Conservation (phyloP, 345 rosid genomes). For the Raphanus raphanistrum region DNA sequence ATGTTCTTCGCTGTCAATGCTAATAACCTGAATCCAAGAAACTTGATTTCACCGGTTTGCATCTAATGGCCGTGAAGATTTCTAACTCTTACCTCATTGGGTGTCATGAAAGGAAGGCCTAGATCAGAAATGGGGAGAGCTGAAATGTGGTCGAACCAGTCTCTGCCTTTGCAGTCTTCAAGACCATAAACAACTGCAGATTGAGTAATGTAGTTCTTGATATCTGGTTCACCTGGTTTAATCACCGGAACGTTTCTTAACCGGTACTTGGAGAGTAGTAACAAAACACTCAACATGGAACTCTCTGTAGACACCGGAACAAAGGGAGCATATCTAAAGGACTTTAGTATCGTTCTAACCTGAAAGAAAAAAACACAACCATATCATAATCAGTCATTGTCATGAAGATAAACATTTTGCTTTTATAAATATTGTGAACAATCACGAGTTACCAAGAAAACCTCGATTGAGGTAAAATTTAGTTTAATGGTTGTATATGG, state of each 20-base stretch:
- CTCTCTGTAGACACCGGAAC: constrained; percentile 70
- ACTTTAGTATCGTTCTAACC: constrained; percentile 73
- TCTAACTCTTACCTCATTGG: constrained; percentile 47
- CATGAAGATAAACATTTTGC: not conserved
- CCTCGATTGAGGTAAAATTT: not conserved
- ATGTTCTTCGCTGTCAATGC: constrained; percentile 57
- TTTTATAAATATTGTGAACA: not conserved
- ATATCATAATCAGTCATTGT: not conserved
- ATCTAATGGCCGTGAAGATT: not conserved
- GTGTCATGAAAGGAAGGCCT: constrained; percentile 84
- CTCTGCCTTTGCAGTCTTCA: constrained; percentile 81
- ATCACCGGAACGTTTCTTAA: constrained; percentile 78
- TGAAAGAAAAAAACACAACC: constrained; percentile 24
- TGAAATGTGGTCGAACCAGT: constrained; percentile 83
- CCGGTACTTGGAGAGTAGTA: constrained; percentile 81
- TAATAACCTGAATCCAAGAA: constrained; percentile 51
- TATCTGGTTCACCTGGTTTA: constrained; percentile 61
- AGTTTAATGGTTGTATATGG: not conserved
- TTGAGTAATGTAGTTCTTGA: constrained; percentile 85
- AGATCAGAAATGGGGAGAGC: constrained; percentile 60
- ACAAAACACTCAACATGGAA: constrained; percentile 78
- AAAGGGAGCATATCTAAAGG: constrained; percentile 81
- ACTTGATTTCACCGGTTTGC: not conserved
- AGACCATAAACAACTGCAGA: constrained; percentile 80
- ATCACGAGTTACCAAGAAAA: not conserved